Base-by-base conservation (phyloP, 2,329 filamentous ascomycete species). In the Capronia coronata region DNA sequence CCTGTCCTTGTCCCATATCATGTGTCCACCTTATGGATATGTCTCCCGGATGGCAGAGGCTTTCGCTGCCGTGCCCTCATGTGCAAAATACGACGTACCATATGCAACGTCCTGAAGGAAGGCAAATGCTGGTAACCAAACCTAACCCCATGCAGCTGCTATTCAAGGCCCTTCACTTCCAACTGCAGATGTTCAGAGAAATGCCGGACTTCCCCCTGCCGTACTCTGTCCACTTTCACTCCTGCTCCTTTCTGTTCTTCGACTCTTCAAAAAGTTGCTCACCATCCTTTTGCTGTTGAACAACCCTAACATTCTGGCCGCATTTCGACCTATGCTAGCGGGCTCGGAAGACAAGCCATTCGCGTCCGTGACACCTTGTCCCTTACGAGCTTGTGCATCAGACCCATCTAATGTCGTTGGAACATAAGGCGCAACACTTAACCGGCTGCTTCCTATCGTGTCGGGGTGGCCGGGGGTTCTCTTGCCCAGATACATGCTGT, bases 261-360 rank as follows among this genome's bases (percentile, higher is more conserved):
- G 54, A 23, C 56, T 61, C 43, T 51, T 59, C 43, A 60, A 46
- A 41, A 61, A 60, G 39, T 57, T 59, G 49, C 59, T 61, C 16
- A 61, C 59, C 56, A 61, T 60, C 9, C 59, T 49, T 37, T 58
- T 59, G 21, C 55, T 56, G 18, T 48, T 45, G 32, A 54, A 43
- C 22, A 54, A 23, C 2, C 52, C 45, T 14, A 44, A 29, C 23
- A 55, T 37, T 39, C 54, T 56, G 14, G 51, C 49, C 13, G 54
- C 47, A 42, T 43, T 48, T 40, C 49, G 39, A 9, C 35, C 39
- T 6, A 37, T 35, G n/a, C 44, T 37, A n/a, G 45, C 42, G 4
- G 50, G 44, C 29, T 43, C 43, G 3, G 48, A 44, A n/a, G 50
- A 49, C 25, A 51, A 10, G 10, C 40, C 51, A 10, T 50, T 52